Conservation (phyloP, 1,284 basidiomycete species). For the Malassezia nana region DNA sequence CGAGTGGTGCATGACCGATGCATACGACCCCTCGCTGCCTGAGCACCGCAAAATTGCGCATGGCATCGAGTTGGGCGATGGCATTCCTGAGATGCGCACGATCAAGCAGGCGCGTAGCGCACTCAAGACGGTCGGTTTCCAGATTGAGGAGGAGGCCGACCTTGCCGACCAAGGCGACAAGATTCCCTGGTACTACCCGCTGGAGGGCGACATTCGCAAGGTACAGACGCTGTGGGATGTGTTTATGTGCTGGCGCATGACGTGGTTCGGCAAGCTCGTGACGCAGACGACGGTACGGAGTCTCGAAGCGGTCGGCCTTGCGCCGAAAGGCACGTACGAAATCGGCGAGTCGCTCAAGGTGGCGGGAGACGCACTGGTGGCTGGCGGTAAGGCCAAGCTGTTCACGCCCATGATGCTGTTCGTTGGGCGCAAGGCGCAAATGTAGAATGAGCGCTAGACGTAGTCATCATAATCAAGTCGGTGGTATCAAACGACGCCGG, state of each 20-base stretch:
- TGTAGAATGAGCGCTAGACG: neutral
- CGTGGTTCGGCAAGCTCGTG: conserved; percentile 72
- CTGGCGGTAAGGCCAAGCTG: conserved; percentile 77
- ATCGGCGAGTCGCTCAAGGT: conserved; percentile 81
- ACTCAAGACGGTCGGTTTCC: conserved; percentile 73
- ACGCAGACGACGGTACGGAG: conserved; percentile 71
- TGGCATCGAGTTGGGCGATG: conserved; percentile 67
- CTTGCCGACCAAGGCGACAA: conserved; percentile 71
- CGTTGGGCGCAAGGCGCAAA: conserved; percentile 18
- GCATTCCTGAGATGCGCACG: conserved; percentile 93
- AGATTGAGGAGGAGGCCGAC: conserved; percentile 84
- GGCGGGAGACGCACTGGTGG: conserved; percentile 68
- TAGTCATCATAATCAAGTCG: too few relatives aligned
- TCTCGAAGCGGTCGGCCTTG: conserved; percentile 67
- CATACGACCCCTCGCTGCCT: conserved; percentile 76
- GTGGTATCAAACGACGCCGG: neutral
- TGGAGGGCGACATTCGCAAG: conserved; percentile 83
- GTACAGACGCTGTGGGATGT: conserved; percentile 87
- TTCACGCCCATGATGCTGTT: conserved; percentile 48
- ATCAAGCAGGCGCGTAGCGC: conserved; percentile 66
- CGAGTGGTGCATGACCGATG: conserved; percentile 98
- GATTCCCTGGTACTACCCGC: conserved; percentile 89
- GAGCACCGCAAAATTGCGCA: conserved; percentile 85
- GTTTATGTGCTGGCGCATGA: conserved; percentile 68
- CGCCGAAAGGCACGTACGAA: conserved; percentile 85